Evolutionary conservation across 2,329 filamentous ascomycete genomes (phyloP).

Genomic region (Dichotomopilus funicola): DNA sequence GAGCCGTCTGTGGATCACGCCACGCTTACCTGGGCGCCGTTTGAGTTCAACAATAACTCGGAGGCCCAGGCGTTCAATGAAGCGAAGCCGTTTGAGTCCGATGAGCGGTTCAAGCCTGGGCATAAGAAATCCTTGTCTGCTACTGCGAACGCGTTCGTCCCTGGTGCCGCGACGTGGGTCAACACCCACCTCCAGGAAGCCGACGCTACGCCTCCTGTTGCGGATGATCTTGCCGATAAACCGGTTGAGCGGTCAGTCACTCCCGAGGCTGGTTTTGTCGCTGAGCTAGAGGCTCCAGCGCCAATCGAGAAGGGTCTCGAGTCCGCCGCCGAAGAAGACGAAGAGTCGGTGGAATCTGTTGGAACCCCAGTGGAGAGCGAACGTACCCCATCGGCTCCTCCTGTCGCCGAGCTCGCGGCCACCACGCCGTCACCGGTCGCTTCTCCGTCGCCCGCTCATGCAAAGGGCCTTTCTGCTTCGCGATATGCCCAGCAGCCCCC

Average conservation of each 20-base stretch:
- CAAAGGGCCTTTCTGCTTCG: conserved; percentile 41
- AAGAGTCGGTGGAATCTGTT: conserved; percentile 13
- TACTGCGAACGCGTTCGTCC: conserved; percentile 62
- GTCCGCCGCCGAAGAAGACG: not conserved
- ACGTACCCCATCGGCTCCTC: conserved; percentile 16
- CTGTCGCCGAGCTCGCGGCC: not conserved
- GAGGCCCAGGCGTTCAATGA: conserved; percentile 47
- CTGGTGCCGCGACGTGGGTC: conserved; percentile 31
- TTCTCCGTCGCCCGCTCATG: conserved; percentile 20
- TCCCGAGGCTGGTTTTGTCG: not conserved
- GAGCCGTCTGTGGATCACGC: conserved; percentile 46
- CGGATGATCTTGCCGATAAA: conserved; percentile 17
- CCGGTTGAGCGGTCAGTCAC: not conserved
- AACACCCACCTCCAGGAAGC: conserved; percentile 21
- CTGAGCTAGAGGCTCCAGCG: conserved; percentile 6
- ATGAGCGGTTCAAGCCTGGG: conserved; percentile 35
- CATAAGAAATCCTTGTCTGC: conserved; percentile 61
- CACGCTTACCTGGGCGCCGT: conserved; percentile 50
- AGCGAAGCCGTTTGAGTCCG: conserved; percentile 43
- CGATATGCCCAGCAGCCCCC: conserved; percentile 39
- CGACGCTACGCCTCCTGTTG: conserved; percentile 17
- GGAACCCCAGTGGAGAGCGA: conserved; percentile 18
- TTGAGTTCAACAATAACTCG: conserved; percentile 48
- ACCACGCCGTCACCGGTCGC: not conserved
- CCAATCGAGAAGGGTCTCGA: not conserved